These are phyloP conservation scores for Phialophora chinensis DNA, from an alignment of 2,329 filamentous ascomycete genomes.

Conservation along the genomic window DNA sequence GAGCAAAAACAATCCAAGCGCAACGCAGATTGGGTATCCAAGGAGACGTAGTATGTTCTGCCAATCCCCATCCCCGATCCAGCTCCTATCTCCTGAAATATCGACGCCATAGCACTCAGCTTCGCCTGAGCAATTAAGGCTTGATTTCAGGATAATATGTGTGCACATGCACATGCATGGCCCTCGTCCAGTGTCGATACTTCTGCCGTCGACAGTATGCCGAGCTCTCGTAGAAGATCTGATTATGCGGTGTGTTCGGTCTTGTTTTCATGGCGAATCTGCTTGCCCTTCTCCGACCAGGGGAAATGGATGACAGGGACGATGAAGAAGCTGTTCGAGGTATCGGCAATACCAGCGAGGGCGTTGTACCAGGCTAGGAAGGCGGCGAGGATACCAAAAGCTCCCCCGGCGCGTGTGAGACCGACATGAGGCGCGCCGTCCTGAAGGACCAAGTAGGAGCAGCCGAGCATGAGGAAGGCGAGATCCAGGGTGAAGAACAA, in stretches of 20 bases:
- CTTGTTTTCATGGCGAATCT: constrained; percentile 60
- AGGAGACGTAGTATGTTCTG: constrained; percentile 7
- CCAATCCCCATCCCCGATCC: neutral
- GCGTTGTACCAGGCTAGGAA: constrained; percentile 90
- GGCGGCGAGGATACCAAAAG: constrained; percentile 79
- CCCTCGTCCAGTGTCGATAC: neutral
- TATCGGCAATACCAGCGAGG: constrained; percentile 78
- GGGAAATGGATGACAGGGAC: constrained; percentile 93
- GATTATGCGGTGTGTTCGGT: constrained; percentile 48
- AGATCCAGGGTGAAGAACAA: constrained; percentile 80
- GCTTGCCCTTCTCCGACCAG: constrained; percentile 80
- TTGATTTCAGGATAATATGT: neutral
- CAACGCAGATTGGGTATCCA: constrained; percentile 30
- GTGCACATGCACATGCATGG: neutral
- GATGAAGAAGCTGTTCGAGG: constrained; percentile 80
- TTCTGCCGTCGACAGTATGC: neutral
- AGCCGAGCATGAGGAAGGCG: constrained; percentile 74
- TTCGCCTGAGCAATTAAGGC: neutral
- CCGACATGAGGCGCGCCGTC: constrained; percentile 49
- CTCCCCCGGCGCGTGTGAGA: constrained; percentile 73
- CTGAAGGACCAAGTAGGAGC: constrained; percentile 64
- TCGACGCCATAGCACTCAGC: neutral
- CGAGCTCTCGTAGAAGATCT: neutral
- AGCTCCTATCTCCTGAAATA: neutral
- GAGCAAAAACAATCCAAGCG: constrained; percentile 14